phyloP scores from a whole-genome alignment of 2,329 filamentous ascomycete species.

The Paraphoma sp. region DNA sequence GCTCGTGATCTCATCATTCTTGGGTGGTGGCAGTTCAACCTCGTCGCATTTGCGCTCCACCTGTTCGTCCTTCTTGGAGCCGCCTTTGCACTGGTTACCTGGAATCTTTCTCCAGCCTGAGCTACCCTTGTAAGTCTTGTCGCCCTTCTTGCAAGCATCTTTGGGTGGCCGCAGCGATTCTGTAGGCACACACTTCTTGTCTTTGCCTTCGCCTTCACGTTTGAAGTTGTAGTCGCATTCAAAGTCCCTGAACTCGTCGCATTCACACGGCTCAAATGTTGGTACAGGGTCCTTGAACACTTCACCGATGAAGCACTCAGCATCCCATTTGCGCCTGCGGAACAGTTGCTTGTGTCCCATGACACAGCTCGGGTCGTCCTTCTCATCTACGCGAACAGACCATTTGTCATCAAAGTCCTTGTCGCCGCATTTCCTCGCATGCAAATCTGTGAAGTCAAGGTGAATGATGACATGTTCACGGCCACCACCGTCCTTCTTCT shows the following conservation, averaged over 20 bases:
- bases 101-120: constrained; percentile 94
- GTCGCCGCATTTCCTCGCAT: constrained; percentile 78
- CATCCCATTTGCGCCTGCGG: constrained; percentile 81
- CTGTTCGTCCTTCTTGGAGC: constrained; percentile 52
- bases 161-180: constrained; percentile 71
- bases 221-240: constrained; percentile 96
- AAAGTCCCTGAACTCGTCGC: constrained; percentile 77
- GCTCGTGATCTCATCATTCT: constrained; percentile 70
- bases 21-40: constrained; percentile 56
- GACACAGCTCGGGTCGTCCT: constrained; percentile 83
- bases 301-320: constrained; percentile 86
- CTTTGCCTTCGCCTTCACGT: constrained; percentile 49
- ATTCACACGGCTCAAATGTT: constrained; percentile 77
- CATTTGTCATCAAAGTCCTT: constrained; percentile 81
- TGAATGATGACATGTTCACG: constrained; percentile 71
- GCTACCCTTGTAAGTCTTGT: constrained; percentile 79
- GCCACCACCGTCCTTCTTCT: constrained; percentile 52
- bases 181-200: constrained; percentile 72
- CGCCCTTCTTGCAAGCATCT: constrained; percentile 73
- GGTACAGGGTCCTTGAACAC: constrained; percentile 81
- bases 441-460: constrained; percentile 82
- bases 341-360: constrained; percentile 97
- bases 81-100: constrained; percentile 57
- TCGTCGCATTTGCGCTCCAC: constrained; percentile 80
- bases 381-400: constrained; percentile 80